Evolutionary conservation across 164 flowering plant species (phyloP).

Genomic region (Umbellularia californica): DNA sequence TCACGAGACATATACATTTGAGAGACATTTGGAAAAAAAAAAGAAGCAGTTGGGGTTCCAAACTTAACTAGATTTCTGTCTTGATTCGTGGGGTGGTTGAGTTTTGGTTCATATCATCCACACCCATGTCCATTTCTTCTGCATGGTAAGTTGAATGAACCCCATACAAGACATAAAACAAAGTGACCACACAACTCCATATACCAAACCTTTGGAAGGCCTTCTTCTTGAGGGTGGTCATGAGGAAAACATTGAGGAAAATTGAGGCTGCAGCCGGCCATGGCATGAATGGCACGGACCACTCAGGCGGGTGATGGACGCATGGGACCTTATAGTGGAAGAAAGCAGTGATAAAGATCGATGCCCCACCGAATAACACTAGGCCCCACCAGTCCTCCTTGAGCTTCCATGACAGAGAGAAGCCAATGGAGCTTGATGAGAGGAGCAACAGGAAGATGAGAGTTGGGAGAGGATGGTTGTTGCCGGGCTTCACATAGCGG

Average conservation of each 20-base stretch:
- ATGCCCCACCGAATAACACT: constrained; percentile 34
- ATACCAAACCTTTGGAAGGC: constrained; percentile 66
- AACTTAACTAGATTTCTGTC: constrained; percentile 21
- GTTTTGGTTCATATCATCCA: constrained; percentile 18
- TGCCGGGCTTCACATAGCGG: constrained; percentile 36
- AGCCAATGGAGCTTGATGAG: constrained; percentile 46
- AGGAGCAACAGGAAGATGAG: constrained; percentile 62
- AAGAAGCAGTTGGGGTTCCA: neutral
- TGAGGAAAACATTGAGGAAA: constrained; percentile 69
- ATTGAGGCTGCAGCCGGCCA: constrained; percentile 77
- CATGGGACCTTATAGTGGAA: constrained; percentile 40
- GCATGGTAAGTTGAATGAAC: constrained; percentile 73
- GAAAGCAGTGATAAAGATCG: constrained; percentile 34
- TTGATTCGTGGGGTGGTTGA: constrained; percentile 35
- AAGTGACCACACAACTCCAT: constrained; percentile 48
- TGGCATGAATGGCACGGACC: constrained; percentile 85
- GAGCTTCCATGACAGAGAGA: constrained; percentile 63
- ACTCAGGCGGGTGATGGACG: constrained; percentile 17
- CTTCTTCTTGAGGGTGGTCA: constrained; percentile 41
- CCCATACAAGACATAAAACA: constrained; percentile 71
- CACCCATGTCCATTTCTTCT: constrained; percentile 41
- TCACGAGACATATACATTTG: too few relatives aligned
- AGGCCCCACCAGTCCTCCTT: constrained; percentile 42
- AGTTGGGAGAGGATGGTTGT: constrained; percentile 34
- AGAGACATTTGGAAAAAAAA: too few relatives aligned